phyloP scores from a whole-genome alignment of 129 eudicot species.

The Helianthus annuus region HanXRQr2.0-SUNRISE NC_035441.2:97051567-97052066 shows the following conservation, averaged over 20 bases:
- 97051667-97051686: background rate
- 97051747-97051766: constrained; percentile 2
- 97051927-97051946: constrained; percentile 26
- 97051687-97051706: background rate
- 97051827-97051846: constrained; percentile 32
- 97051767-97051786: constrained; percentile 14
- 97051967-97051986: constrained; percentile 32
- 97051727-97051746: constrained; percentile 27
- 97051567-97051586: too few relatives aligned
- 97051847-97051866: constrained; percentile 32
- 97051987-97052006: constrained; percentile 21
- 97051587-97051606: too few relatives aligned
- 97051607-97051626: too few relatives aligned
- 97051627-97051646: too few relatives aligned
- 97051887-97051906: background rate
- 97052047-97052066: background rate
- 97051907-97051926: constrained; percentile 22
- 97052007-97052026: constrained; percentile 13
- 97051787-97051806: constrained; percentile 12
- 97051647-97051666: too few relatives aligned
- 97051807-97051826: constrained; percentile 22
- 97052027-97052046: constrained; percentile 6
- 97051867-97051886: constrained; percentile 27
- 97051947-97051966: constrained; percentile 35
- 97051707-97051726: background rate